Base-by-base conservation (phyloP, 495 filamentous ascomycete species). In the Cairneyella variabilis region DNA sequence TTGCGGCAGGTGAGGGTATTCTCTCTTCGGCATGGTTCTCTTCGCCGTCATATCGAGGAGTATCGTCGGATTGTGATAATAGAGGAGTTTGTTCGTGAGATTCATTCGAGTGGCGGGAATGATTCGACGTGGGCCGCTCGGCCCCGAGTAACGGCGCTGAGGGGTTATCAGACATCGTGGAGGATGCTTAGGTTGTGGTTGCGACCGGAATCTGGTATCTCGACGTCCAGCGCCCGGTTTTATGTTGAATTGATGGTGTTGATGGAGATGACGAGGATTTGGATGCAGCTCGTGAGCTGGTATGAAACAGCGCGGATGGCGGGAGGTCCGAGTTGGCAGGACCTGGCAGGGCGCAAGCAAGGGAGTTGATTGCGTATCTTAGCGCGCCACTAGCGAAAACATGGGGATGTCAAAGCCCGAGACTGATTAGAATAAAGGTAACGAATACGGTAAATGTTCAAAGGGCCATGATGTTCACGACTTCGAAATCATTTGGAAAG, bases 61-160 rank as follows among this genome's bases (percentile, higher is more conserved):
- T 69, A 53, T 59, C 65, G 26, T 54, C 52, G 3, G 49, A 41
- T 51, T 62, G 53, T 27, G 72, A 71, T 26, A 83, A 64, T 18
- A 84, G 66, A n/a, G 80, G 80, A 10, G 79, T 82, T 53, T 74
- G 67, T 58, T 83, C 80, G 54, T 63, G 59, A 6, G 60, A 61
- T 14, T 50, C 64, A 22, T 64, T 53, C 3, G 61, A 66, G n/a
- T 62, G 39, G 40, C 66, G 48, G 59, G 64, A 71, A 37, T 57
- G 56, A 25, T 53, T 62, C 16, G 70, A 72, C 18, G 59, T 42
- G 27, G 67, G 66, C 21, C 68, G 64, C 10, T 57, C 53, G 25
- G 45, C 17, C 26, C 69, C 63, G 6, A 75, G 69, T 43, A 76
- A 62, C 14, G 70, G 72, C 12, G 74, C 65, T 42, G 67, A 59